These are phyloP conservation scores for Leccinum holopus DNA, from an alignment of 1,284 basidiomycete species.

Conservation along the genomic window DNA sequence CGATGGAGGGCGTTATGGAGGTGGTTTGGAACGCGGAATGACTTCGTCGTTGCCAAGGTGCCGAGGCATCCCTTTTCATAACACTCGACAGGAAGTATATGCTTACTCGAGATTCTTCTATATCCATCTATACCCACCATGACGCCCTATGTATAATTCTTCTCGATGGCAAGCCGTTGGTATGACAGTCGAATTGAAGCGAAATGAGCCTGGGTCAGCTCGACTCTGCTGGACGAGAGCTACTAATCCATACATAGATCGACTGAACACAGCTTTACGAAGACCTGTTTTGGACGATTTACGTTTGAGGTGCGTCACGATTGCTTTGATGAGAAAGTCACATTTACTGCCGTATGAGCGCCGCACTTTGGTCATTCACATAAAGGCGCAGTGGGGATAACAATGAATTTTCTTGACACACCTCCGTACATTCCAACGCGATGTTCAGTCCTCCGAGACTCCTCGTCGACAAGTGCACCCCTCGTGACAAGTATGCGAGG, in stretches of 20 bases:
- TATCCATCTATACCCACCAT: slow-evolving; percentile 27
- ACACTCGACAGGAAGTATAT: slow-evolving; percentile 9
- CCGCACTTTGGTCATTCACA: slow-evolving; percentile 20
- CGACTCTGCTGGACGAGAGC: slow-evolving; percentile 5
- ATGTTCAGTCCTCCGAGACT: slow-evolving; percentile 33
- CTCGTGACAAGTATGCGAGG: slow-evolving; percentile 34
- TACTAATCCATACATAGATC: slow-evolving; percentile 5
- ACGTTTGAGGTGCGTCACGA: slow-evolving; percentile 21
- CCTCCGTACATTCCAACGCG: slow-evolving; percentile 1
- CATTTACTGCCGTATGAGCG: slow-evolving; percentile 19
- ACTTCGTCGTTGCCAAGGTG: slow-evolving; percentile 29
- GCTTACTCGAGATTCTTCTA: slow-evolving; percentile 26
- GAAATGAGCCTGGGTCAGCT: slow-evolving; percentile 22
- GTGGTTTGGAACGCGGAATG: slow-evolving; percentile 5
- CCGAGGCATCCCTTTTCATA: slow-evolving; percentile 19
- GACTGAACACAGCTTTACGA: slow-evolving; percentile 19
- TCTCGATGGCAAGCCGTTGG: slow-evolving; percentile 18
- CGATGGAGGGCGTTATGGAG: slow-evolving; percentile 21
- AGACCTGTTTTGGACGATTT: slow-evolving; percentile 21
- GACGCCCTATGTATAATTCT: slow-evolving; percentile 16
- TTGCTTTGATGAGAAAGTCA: slow-evolving; percentile 13
- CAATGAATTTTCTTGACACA: background rate
- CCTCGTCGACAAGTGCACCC: slow-evolving; percentile 35
- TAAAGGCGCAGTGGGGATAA: slow-evolving; percentile 22
- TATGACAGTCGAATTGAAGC: slow-evolving; percentile 23